Evolutionary conservation across 306 rosid species (phyloP).

Genomic region (Inga leiocalycina): DNA sequence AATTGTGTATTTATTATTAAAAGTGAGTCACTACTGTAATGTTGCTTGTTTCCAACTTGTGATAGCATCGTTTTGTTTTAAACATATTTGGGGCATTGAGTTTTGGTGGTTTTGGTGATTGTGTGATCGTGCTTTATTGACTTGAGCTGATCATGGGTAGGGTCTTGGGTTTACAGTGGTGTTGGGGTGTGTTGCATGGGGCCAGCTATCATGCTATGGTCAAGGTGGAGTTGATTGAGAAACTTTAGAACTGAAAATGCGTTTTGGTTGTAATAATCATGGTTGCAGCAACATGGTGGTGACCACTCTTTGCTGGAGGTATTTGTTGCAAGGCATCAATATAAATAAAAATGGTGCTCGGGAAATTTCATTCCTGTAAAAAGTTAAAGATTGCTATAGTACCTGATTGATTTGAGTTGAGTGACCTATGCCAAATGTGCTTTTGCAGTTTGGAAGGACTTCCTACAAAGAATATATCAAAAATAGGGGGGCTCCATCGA

Average conservation of each 20-base stretch:
- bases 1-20: not conserved
- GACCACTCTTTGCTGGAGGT: not conserved
- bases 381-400: not conserved
- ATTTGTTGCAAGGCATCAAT: not conserved
- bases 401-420: not conserved
- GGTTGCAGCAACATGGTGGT: not conserved
- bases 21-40: not conserved
- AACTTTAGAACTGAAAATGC: not conserved
- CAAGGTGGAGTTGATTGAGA: not conserved
- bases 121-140: not conserved
- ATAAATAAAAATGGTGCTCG: not conserved
- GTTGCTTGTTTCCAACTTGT: not conserved
- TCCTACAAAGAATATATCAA: constrained; percentile 60
- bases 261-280: not conserved
- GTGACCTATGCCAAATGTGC: not conserved
- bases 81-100: not conserved
- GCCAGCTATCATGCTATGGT: not conserved
- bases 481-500: constrained; percentile 77
- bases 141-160: not conserved
- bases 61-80: constrained; percentile 18
- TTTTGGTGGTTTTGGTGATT: not conserved
- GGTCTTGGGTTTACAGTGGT: not conserved
- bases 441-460: constrained; percentile 77
- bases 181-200: not conserved
- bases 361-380: not conserved